Evolutionary conservation across 176 grass and related monocot species (phyloP), one percentile per base, ranked within the genome.

Genomic region (Puya raimondii): DNA sequence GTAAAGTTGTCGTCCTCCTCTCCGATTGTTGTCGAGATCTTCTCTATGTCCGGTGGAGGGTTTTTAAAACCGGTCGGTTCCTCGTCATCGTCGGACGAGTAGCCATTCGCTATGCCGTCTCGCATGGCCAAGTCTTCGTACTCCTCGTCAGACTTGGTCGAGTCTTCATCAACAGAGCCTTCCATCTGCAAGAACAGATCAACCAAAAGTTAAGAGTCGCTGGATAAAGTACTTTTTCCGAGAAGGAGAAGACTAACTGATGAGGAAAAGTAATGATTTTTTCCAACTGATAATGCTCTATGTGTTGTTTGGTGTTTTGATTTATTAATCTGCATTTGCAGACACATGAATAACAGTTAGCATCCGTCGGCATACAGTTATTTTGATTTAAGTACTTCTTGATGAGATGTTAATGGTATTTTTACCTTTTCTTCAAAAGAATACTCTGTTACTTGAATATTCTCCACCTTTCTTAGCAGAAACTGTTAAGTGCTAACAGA

Each of bases 111-210:
- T 71, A 75, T 72, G 52, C 66, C 86, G 16, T 92, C 89, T 70
- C 52, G 79, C 86, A 97, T 81, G 12, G 94, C 89, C 52, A 99
- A 78, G 57, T 99, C 94, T 2, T 93, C 89, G 3, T 86, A 93
- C 47, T 99, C 89, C 72, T 99, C 94, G 3, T 99, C 94, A 0
- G 89, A 90, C 52, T 90, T 99, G 64, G 86, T 85, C 2, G 84
- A 99, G 79, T 84, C 52, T 56, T 99, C 94, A 2, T 99, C 94
- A 1, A 99, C 94, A 13, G 94, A 99, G 12, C 94, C 93, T 66
- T 93, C 89, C 53, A 93, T 85, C 89, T 99, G 83, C 61, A 73
- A 23, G 25, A 13, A 78, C 73, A 47, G 12, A 9, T 49, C 26
- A 56, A 0, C 11, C 14, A 61, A 18, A 18, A 61, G n/a, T 61